These are phyloP conservation scores for Penicillium capsulatum DNA, from an alignment of 2,329 filamentous ascomycete genomes.

Conservation along the genomic window DNA sequence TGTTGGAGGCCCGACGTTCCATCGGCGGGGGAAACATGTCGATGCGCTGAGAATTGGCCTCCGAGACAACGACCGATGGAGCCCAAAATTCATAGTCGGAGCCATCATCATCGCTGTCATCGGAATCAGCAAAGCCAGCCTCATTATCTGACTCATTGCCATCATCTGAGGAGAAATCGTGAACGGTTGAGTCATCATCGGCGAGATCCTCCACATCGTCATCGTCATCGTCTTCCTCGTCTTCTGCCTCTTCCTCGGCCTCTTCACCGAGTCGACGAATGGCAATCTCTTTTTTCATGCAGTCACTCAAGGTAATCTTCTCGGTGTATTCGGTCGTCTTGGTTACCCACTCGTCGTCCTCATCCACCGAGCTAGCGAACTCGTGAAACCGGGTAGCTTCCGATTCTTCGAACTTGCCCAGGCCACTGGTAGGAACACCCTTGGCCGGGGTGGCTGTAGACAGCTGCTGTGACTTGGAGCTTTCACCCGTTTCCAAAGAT, in stretches of 20 bases:
- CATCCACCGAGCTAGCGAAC: slow-evolving; percentile 76
- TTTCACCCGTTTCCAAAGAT: slow-evolving; percentile 15
- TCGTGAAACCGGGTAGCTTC: slow-evolving; percentile 67
- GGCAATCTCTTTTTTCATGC: slow-evolving; percentile 80
- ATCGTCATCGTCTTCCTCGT: slow-evolving; percentile 60
- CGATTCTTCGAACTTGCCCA: slow-evolving; percentile 41
- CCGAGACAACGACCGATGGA: slow-evolving; percentile 43
- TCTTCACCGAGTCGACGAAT: slow-evolving; percentile 84
- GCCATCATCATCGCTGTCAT: slow-evolving; percentile 58
- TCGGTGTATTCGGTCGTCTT: slow-evolving; percentile 60
- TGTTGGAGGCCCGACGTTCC: slow-evolving; percentile 49
- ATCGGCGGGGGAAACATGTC: slow-evolving; percentile 46
- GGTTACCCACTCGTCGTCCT: slow-evolving; percentile 89
- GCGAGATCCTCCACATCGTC: slow-evolving; percentile 60
- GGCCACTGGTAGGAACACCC: slow-evolving; percentile 33
- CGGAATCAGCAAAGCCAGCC: slow-evolving; percentile 65
- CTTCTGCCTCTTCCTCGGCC: slow-evolving; percentile 81
- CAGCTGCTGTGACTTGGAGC: slow-evolving; percentile 11
- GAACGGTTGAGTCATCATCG: slow-evolving; percentile 58
- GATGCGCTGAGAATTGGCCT: slow-evolving; percentile 52
- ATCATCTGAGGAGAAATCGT: slow-evolving; percentile 51
- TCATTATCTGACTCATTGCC: slow-evolving; percentile 81
- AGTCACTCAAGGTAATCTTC: slow-evolving; percentile 84
- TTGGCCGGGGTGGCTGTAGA: slow-evolving; percentile 16
- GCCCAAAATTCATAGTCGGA: slow-evolving; percentile 66